Evolutionary conservation across 495 filamentous ascomycete species (phyloP).

Genomic region (Articulospora tetracladia): DNA sequence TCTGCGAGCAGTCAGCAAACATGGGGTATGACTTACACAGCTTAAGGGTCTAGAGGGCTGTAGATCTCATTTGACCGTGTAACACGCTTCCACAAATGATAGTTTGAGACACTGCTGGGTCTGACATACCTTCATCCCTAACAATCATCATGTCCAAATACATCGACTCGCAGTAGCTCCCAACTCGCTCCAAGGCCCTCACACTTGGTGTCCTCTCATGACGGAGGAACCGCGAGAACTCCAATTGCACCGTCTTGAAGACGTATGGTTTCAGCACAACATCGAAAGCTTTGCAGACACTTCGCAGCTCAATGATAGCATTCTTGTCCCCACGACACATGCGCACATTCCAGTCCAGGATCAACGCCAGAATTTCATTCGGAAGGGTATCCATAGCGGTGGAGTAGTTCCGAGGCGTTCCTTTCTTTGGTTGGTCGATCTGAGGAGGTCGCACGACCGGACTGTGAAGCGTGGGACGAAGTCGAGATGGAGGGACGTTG

Average conservation of each 20-base stretch:
- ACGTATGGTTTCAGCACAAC: constrained; percentile 15
- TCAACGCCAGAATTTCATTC: constrained; percentile 16
- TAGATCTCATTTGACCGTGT: background rate
- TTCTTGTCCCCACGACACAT: constrained; percentile 22
- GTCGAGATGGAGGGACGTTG: no score
- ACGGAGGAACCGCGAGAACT: constrained; percentile 20
- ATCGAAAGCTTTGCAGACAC: constrained; percentile 26
- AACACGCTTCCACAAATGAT: background rate
- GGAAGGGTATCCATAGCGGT: constrained; percentile 23
- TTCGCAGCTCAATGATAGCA: constrained; percentile 18
- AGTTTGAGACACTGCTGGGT: background rate
- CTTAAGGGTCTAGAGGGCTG: background rate
- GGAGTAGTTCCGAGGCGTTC: background rate
- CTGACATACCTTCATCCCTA: constrained; percentile 25
- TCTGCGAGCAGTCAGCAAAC: constrained; percentile 14
- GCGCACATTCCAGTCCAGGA: constrained; percentile 16
- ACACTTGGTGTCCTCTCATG: constrained; percentile 1
- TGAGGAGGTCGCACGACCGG: no score
- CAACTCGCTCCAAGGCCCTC: background rate
- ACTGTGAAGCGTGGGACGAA: no score
- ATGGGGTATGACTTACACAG: background rate
- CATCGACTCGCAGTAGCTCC: constrained; percentile 19
- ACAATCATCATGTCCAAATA: constrained; percentile 28
- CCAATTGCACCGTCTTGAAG: constrained; percentile 24
- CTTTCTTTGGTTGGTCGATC: no score